These are phyloP conservation scores for Lycium barbarum DNA, from an alignment of 257 asterid species.

Conservation along the genomic window DNA sequence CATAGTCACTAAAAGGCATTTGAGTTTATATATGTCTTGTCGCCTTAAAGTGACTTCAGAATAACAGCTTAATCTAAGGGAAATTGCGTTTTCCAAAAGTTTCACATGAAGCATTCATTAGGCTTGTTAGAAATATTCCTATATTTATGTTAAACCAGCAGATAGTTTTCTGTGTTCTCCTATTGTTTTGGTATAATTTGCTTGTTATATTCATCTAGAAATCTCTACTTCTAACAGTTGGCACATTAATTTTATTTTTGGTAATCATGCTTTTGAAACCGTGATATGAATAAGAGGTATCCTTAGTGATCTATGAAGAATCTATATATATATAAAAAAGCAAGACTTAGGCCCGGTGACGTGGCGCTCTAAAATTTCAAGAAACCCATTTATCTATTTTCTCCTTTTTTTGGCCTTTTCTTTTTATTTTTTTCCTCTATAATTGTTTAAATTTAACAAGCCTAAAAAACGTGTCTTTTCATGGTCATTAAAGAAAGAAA, in stretches of 20 bases:
- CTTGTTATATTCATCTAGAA: neutral
- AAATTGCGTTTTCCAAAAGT: neutral
- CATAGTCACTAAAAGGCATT: conserved; percentile 13
- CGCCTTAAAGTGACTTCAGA: neutral
- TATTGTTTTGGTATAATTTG: neutral
- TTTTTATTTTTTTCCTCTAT: too few relatives aligned
- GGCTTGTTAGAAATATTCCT: neutral
- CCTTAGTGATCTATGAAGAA: neutral
- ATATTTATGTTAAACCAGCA: neutral
- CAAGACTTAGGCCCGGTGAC: too few relatives aligned
- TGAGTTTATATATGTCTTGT: conserved; percentile 1
- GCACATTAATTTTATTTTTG: neutral
- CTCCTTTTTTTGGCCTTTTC: too few relatives aligned
- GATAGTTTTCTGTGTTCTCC: neutral
- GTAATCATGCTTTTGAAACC: conserved; percentile 20
- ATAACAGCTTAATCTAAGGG: neutral
- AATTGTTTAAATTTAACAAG: too few relatives aligned
- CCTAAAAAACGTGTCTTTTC: too few relatives aligned
- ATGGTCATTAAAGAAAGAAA: too few relatives aligned
- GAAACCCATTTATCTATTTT: too few relatives aligned
- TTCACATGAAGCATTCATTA: neutral
- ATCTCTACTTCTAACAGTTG: neutral
- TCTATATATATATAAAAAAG: too few relatives aligned
- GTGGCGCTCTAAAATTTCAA: too few relatives aligned
- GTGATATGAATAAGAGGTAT: neutral